Evolutionary conservation across 129 eudicot species (phyloP), one percentile per base, ranked within the genome.

Genomic region (Calendula officinalis): DNA sequence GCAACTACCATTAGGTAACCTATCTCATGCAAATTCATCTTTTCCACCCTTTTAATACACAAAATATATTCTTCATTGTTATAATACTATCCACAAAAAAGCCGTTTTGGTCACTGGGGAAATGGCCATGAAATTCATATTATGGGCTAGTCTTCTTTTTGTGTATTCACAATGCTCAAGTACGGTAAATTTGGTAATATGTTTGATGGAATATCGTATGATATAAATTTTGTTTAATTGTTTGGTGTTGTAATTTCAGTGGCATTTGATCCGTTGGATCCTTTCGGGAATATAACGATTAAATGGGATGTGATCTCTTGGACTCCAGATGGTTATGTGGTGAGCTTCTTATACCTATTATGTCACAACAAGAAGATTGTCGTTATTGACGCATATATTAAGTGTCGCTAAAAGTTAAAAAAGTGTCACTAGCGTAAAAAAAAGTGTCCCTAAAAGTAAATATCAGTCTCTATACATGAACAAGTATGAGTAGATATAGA

Each of bases 281-380:
- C 95, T 22, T 83, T 81, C 5, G 95, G 95, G 50, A 87, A 87
- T 74, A 83, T 87, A 22, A 87, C 95, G 35, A 83, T 87, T 55
- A 87, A 83, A 79, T 87, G 95, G 95, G 95, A 87, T 64, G 85
- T 87, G 6, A 63, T 84, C 51, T 87, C 90, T 56, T 87, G 95
- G 95, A 87, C 95, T 3, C 68, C 88, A 3, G 90, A 87, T 70
- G 95, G 95, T 64, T 87, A 87, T 44, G 90, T 87, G 82, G 95
- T 86, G 33, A 80, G 95, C 74, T 60, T 56, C 72, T 35, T 64
- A 50, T 61, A 53, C 41, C 30, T 47, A 15, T 65, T 30, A 33
- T 38, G 34, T n/a, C 30, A 22, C 30, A 22, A 22, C 30, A 22
- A 22, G 30, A 22, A 22, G 2, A 22, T 22, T 22, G 30, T 22